Base-by-base conservation (phyloP, 176 grass and related monocot species). In the Secale cereale region DNA sequence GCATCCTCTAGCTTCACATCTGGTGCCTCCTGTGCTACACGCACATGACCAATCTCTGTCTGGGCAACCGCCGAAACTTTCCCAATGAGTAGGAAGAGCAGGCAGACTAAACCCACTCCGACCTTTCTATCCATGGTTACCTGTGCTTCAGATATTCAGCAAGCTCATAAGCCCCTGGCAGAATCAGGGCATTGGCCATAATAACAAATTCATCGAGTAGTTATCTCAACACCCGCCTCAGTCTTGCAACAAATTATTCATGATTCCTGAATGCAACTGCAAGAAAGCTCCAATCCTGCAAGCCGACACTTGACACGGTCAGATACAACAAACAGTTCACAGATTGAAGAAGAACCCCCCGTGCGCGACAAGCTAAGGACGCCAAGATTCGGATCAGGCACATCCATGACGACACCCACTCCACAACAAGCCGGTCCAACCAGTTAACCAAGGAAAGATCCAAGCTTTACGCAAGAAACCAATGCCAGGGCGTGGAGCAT, bases 41-140 rank as follows among this genome's bases (percentile, higher is more conserved):
- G 85, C 7, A 82, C 66, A 62, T 83, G 67, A 70, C 83, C 70
- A 0, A 89, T 77, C 81, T 98, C 93, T 1, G 95, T 88, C 82
- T 89, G 74, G 0, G 93, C 91, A 36, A 95, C 37, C 2, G 83
- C 72, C 10, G 73, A 70, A 29, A 30, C 72, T 1, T 83, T 64
- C 4, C 66, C 13, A 56, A 91, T 52, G 41, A 90, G 33, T 30
- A 92, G 40, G 19, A 93, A 27, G 69, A 88, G 82, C 54, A 88
- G 70, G 78, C 80, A 89, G 17, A 89, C 48, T 56, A 89, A 74
- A 80, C 91, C 32, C 6, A 29, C 25, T 50, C 63, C 33, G 13
- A 39, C 59, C 81, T 76, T 87, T 87, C 40, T 83, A 81, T 59
- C 88, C 97, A 98, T 98, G 70, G 74, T 72, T 41, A 71, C 36